Evolutionary conservation across 352 stramenopile genomes (phyloP), one percentile per base, ranked within the genome.

Genomic region (Phytopythium oedochilum): DNA sequence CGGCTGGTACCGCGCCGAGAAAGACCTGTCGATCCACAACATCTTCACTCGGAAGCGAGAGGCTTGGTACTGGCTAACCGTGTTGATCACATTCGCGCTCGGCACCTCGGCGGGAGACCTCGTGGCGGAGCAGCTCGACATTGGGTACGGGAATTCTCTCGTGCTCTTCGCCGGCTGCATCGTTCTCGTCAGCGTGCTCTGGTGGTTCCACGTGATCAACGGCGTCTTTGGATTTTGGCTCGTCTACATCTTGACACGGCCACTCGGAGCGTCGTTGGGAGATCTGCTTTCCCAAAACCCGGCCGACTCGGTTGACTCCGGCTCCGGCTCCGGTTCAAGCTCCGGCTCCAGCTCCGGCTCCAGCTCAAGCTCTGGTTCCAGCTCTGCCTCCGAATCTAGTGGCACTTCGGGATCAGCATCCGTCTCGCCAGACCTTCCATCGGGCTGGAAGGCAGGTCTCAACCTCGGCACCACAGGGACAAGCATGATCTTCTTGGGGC

Each of bases 281-380:
- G 62, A 70, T 45, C 44, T 70, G 44, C 45, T 70, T 26, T 70
- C 62, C 11, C 62, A 70, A 40, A 55, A 70, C 43, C 62, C 62
- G 11, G 62, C 58, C 3, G 62, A 66, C 20, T 42, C 40, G n/a
- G 38, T 51, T n/a, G 39, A 20, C 32, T 29, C 38, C 2, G 46
- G 46, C 8, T 61, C 47, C 11, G 38, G 52, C 12, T 51, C 29
- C 0, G 52, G 40, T 18, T 51, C 28, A 29, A 36, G 32, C 8
- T 51, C 31, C 10, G 8, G 26, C 5, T 52, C 45, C 0, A 44
- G 18, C 47, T 53, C 47, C 7, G 17, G n/a, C 26, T 53, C 47
- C 3, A 20, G 10, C 17, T 42, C 32, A 23, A 36, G 51, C 15
- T 45, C 38, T 6, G 8, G 12, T 10, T 46, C 20, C 7, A 47